Percentiles rank a stretch among this genome's conserved stretches.
phyloP scores from a whole-genome alignment of 208 protist species.

The Crithidia fasciculata region DNA sequence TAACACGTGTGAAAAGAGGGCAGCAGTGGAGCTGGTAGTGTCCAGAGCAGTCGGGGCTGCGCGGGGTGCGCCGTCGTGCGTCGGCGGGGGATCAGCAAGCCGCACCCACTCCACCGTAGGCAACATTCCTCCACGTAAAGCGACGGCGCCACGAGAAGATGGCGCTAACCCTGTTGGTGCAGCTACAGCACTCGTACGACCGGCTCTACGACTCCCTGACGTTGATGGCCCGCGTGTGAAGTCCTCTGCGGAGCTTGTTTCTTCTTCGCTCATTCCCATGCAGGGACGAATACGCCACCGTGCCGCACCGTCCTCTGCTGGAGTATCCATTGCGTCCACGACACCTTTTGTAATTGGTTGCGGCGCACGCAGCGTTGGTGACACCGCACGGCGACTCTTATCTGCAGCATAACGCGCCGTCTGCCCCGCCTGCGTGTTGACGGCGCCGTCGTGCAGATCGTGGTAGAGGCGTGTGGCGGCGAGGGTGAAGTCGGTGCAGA shows the following conservation, averaged over 20 bases:
- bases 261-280: too few relatives aligned
- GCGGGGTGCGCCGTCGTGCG: neutral
- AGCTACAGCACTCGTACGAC: neutral
- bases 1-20: neutral
- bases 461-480: slow-evolving; percentile 10
- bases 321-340: neutral
- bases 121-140: neutral
- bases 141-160: neutral
- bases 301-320: neutral
- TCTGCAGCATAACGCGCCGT: slow-evolving; percentile 1
- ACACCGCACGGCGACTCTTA: neutral
- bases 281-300: too few relatives aligned
- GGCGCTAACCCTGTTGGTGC: neutral
- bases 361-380: neutral
- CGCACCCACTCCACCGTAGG: neutral
- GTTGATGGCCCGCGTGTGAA: too few relatives aligned
- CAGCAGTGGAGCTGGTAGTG: neutral
- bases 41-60: neutral
- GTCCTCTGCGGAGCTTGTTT: too few relatives aligned
- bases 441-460: slow-evolving; percentile 8
- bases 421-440: slow-evolving; percentile 6
- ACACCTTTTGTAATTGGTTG: neutral
- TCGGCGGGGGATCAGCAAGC: neutral
- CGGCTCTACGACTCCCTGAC: too few relatives aligned
- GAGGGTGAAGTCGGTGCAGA: neutral